These are phyloP conservation scores for Apiotrichum akiyoshidainum DNA, from an alignment of 1,284 basidiomycete genomes.

Conservation along the genomic window DNA sequence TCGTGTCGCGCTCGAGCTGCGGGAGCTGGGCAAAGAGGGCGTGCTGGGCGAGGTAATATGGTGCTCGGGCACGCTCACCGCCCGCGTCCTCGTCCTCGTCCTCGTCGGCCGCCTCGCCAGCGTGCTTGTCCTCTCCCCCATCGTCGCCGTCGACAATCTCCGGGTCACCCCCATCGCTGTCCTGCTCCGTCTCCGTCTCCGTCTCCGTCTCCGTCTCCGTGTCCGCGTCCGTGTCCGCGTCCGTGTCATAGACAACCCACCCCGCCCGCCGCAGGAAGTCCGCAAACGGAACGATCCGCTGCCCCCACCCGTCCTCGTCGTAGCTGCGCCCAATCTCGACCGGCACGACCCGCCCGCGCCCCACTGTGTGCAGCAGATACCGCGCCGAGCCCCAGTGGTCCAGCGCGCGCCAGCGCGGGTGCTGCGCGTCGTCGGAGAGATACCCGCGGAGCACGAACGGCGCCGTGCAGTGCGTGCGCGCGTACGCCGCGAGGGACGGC, in stretches of 20 bases:
- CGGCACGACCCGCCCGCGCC: constrained; percentile 78
- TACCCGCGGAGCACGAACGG: constrained; percentile 74
- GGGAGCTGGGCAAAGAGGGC: constrained; percentile 82
- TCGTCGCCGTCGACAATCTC: constrained; percentile 1
- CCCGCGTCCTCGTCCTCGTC: too few species aligned
- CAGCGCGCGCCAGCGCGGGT: constrained; percentile 56
- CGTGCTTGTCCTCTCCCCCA: too few species aligned
- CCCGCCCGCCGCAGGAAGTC: constrained; percentile 64
- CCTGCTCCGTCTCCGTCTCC: not conserved
- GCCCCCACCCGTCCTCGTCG: constrained; percentile 74
- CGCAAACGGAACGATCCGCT: constrained; percentile 73
- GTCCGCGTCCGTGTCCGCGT: not conserved
- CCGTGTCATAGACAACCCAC: constrained; percentile 38
- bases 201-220: not conserved
- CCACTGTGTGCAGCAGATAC: constrained; percentile 67
- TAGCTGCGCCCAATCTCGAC: constrained; percentile 88
- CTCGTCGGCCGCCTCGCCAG: too few species aligned
- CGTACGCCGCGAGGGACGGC: constrained; percentile 60
- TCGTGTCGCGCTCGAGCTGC: constrained; percentile 66
- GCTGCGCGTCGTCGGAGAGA: constrained; percentile 62
- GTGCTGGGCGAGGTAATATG: constrained; percentile 88
- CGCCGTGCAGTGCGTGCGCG: constrained; percentile 33
- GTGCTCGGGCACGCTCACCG: constrained; percentile 14
- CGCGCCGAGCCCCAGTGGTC: constrained; percentile 63
- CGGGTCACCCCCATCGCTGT: not conserved